These are phyloP conservation scores for Cyclotella cryptica DNA, from an alignment of 108 stramenopile genomes.

Conservation along the genomic window DNA sequence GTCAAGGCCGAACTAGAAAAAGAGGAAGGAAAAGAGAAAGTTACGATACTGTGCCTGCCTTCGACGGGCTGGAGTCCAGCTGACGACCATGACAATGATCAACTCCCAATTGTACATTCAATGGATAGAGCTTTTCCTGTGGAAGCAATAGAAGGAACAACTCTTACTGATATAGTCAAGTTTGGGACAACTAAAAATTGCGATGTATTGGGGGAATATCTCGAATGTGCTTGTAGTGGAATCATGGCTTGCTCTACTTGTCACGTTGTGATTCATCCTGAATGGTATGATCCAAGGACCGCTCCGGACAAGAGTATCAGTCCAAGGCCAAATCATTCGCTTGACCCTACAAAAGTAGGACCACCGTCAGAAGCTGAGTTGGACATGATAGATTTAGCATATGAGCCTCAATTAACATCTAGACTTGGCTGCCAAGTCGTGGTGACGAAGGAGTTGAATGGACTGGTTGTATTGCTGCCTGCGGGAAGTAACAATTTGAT, in stretches of 20 bases:
- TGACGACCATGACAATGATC: constrained; percentile 34
- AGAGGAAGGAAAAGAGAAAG: constrained; percentile 31
- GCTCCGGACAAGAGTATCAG: neutral
- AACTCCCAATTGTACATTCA: constrained; percentile 27
- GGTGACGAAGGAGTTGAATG: constrained; percentile 63
- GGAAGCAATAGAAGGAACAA: constrained; percentile 48
- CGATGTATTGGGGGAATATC: constrained; percentile 61
- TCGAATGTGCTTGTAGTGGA: constrained; percentile 83
- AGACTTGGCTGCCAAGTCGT: constrained; percentile 76
- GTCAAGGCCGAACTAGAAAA: constrained; percentile 45
- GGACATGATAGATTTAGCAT: constrained; percentile 83
- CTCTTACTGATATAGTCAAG: constrained; percentile 64
- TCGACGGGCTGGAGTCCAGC: constrained; percentile 57
- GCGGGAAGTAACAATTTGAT: constrained; percentile 69
- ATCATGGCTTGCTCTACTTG: constrained; percentile 85
- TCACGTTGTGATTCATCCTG: constrained; percentile 73
- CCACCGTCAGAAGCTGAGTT: constrained; percentile 64
- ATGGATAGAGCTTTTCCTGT: constrained; percentile 61
- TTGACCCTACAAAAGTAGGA: constrained; percentile 33
- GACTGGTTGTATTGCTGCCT: constrained; percentile 62
- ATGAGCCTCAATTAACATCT: constrained; percentile 57
- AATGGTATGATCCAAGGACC: constrained; percentile 47
- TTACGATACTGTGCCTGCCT: constrained; percentile 58
- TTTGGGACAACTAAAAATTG: constrained; percentile 53
- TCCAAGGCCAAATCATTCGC: neutral